Evolutionary conservation across 768 basidiomycete species (phyloP).

Genomic region (Phanerochaete carnosa): DNA sequence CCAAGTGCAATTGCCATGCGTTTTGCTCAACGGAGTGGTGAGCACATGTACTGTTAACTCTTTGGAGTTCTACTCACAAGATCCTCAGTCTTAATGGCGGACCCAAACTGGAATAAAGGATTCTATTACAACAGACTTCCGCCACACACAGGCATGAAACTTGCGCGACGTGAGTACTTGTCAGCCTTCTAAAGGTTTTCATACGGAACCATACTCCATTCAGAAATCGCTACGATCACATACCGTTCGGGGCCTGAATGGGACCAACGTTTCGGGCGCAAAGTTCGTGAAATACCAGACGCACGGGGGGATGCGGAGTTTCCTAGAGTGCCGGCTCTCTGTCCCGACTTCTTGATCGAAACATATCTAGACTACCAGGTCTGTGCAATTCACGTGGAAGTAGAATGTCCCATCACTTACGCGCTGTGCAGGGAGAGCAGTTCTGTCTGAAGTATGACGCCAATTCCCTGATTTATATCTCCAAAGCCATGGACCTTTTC

Average conservation of each 20-base stretch:
- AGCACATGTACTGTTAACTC: constrained; percentile 25
- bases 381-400: constrained; percentile 5
- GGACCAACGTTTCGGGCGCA: constrained; percentile 95
- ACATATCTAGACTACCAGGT: constrained; percentile 95
- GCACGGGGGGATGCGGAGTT: constrained; percentile 14
- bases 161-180: constrained; percentile 88
- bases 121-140: constrained; percentile 97
- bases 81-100: constrained; percentile 88
- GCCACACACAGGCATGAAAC: constrained; percentile 97
- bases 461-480: constrained; percentile 97
- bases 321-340: constrained; percentile 63
- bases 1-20: constrained; percentile 94
- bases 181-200: neutral
- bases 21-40: constrained; percentile 94
- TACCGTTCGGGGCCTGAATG: constrained; percentile 99
- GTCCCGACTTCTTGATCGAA: constrained; percentile 97
- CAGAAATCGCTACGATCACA: constrained; percentile 98
- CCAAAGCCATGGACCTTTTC: constrained; percentile 99
- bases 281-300: constrained; percentile 46
- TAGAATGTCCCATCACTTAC: constrained; percentile 13
- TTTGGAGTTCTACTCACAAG: neutral
- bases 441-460: constrained; percentile 99
- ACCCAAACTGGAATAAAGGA: constrained; percentile 99
- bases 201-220: neutral
- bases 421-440: constrained; percentile 67